These are phyloP conservation scores for Aotearoamyces nothofagi DNA, from an alignment of 2,329 filamentous ascomycete genomes.

Conservation along the genomic window DNA sequence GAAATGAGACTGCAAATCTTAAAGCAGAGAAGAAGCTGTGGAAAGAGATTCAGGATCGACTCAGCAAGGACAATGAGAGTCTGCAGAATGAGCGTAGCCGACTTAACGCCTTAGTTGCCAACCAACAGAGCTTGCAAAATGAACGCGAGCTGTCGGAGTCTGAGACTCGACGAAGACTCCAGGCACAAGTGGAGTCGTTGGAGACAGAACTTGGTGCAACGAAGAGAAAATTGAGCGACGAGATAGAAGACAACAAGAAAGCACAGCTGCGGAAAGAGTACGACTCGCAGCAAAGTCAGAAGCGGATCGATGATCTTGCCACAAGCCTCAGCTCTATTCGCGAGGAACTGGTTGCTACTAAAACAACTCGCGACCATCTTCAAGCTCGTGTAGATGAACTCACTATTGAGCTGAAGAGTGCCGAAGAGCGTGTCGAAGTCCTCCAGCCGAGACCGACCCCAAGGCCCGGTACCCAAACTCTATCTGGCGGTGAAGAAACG, in stretches of 20 bases:
- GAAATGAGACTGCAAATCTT: conserved; percentile 80
- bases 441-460: conserved; percentile 67
- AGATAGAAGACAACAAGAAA: conserved; percentile 75
- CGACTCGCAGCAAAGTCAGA: conserved; percentile 75
- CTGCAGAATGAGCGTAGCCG: conserved; percentile 73
- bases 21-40: conserved; percentile 91
- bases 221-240: conserved; percentile 71
- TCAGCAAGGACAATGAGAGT: conserved; percentile 76
- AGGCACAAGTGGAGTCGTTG: conserved; percentile 61
- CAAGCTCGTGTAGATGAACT: conserved; percentile 82
- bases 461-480: conserved; percentile 29
- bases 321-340: conserved; percentile 64
- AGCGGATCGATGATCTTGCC: conserved; percentile 83
- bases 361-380: conserved; percentile 79
- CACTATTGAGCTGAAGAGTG: conserved; percentile 72
- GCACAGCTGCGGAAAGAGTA: conserved; percentile 74
- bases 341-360: conserved; percentile 73
- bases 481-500: conserved; percentile 26
- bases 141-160: conserved; percentile 77
- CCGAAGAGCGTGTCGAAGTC: conserved; percentile 73
- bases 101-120: conserved; percentile 68
- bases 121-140: conserved; percentile 79
- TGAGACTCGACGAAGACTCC: conserved; percentile 67
- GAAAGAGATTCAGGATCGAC: conserved; percentile 82
- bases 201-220: conserved; percentile 64